Evolutionary conservation across 352 stramenopile genomes (phyloP), one percentile per base, ranked within the genome.

Genomic region (Albugo candida): DNA sequence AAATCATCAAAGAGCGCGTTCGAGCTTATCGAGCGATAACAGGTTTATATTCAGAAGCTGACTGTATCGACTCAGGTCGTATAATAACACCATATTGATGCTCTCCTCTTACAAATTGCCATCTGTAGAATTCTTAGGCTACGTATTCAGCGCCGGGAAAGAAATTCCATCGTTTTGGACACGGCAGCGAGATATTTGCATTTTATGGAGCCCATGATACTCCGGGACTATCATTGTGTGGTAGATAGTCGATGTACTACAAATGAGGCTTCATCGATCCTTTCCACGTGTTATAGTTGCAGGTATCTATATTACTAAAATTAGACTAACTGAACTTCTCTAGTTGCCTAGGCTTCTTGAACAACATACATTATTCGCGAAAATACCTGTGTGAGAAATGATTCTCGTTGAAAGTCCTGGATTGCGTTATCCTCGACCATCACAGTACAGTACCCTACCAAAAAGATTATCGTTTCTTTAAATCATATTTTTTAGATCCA

Each of bases 41-140:
- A 82, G 64, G 36, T 95, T 81, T 24, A 86, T 52, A 1, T 54
- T 56, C 19, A 79, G 75, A 8, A 96, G 61, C 0, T 76, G 64
- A 52, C 96, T 96, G 59, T 95, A 96, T 11, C 86, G 71, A 34
- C 89, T 84, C 1, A 94, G 60, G 51, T 96, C 87, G 60, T 92
- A 74, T 8, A 75, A 88, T 14, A 92, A 59, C 39, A 89, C 78
- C 0, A 76, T 88, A 61, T 92, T 93, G 77, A 94, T 93, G 44
- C 67, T 85, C 55, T 94, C 83, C 14, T 67, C 60, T 50, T 88
- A 92, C 13, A 55, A 60, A 10, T 88, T 74, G 18, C 50, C 61
- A 2, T 64, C 75, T 20, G 75, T 72, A n/a, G 63, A 67, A 34
- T 67, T 75, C n/a, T 85, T 67, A 4, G 91, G 81, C 52, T 97